Evolutionary conservation across 257 asterid genomes (phyloP).

Genomic region (Jaltomata sinuosa): DNA sequence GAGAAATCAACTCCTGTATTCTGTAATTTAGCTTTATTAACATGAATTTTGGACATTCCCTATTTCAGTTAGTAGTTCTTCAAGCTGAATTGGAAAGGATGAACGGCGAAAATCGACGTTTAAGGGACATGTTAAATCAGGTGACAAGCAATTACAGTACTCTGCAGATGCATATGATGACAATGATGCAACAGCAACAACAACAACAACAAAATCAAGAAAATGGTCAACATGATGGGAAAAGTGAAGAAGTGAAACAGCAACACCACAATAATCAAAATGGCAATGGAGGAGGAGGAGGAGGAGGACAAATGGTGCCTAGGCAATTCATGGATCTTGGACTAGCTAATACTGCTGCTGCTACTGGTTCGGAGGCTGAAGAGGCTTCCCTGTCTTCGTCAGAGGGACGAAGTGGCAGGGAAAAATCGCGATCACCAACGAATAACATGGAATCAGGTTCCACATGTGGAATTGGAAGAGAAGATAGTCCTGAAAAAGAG

Average conservation of each 20-base stretch:
- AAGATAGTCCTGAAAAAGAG: constrained; percentile 29
- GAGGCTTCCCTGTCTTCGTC: constrained; percentile 51
- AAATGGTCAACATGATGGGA: constrained; percentile 4
- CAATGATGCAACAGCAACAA: constrained; percentile 48
- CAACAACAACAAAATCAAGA: constrained; percentile 19
- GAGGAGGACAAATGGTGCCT: constrained; percentile 36
- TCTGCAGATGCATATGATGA: constrained; percentile 47
- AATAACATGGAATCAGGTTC: constrained; percentile 13
- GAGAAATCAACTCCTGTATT: neutral
- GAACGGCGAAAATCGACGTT: constrained; percentile 39
- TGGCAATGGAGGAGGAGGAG: constrained; percentile 6
- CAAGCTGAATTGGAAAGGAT: constrained; percentile 57
- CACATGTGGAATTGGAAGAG: constrained; percentile 5
- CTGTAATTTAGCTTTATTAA: neutral
- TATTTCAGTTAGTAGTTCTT: constrained; percentile 33
- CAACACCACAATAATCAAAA: constrained; percentile 1
- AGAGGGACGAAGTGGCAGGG: constrained; percentile 35
- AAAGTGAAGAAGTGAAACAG: constrained; percentile 1
- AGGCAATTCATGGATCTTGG: constrained; percentile 91
- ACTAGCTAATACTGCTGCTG: constrained; percentile 17
- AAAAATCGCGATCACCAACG: constrained; percentile 22
- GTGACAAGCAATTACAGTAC: constrained; percentile 30
- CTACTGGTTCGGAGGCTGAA: constrained; percentile 22
- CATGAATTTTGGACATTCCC: neutral
- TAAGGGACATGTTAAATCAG: constrained; percentile 44